Evolutionary conservation across 1,139 yeast species (phyloP), one percentile per base, ranked within the genome.

Genomic region (Candida dubliniensis): DNA sequence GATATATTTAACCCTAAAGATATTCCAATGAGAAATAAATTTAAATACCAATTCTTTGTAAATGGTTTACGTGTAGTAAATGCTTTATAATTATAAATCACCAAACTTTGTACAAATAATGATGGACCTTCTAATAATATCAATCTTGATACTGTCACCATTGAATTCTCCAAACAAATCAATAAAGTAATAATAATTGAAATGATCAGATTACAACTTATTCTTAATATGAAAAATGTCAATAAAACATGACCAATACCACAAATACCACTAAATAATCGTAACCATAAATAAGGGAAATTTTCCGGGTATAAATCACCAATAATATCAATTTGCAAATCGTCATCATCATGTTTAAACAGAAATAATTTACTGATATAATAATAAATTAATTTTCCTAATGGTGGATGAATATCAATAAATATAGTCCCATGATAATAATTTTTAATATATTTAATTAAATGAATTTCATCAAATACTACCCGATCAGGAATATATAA

Each of bases 381-480:
- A 38, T 72, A 69, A 54, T 72, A 81, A 1, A 81, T 45, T 47
- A 84, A 54, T 36, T 77, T 71, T 5, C 69, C 76, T 35, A 84
- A 63, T 2, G 91, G 90, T 0, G 91, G 90, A 44, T 82, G 79
- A 2, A 74, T 70, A 50, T 79, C 86, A 13, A 82, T 57, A 55
- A 79, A 83, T 52, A 79, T 84, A 36, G 75, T 71, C n/a, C 89
- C 87, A 34, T 67, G 67, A 49, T 73, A 64, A 66, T 86, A 88
- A 47, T 77, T 74, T 46, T 58, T 48, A 2, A 62, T 64, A 49
- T 60, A 67, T 8, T 65, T 63, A 7, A 71, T 70, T 41, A 72
- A 66, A 61, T 84, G 90, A 40, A 83, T 90, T 64, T 93, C 99
- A 69, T 93, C 99, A 61, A 93, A 93, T 30, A 93, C 97, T 39